phyloP scores from a whole-genome alignment of 805 yeast genomes.

The Myxozyma vanderwaltii region DNA sequence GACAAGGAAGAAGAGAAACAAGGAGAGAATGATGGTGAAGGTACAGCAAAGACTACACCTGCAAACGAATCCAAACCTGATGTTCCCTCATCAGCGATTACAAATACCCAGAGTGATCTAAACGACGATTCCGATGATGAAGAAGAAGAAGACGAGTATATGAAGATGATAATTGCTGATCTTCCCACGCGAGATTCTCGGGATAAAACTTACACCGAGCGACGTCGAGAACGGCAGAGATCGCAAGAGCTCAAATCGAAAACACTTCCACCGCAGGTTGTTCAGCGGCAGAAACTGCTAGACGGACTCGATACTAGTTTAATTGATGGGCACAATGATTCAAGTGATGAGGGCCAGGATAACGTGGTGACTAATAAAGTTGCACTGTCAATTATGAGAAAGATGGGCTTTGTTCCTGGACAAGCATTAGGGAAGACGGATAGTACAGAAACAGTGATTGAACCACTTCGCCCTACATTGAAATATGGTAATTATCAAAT shows the following conservation, averaged over 20 bases:
- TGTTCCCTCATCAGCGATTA: not conserved
- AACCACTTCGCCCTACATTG: slow-evolving; percentile 42
- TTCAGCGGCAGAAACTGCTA: slow-evolving; percentile 21
- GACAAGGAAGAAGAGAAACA: too few relatives aligned
- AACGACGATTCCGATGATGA: not conserved
- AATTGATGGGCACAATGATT: not conserved
- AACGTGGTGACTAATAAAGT: slow-evolving; percentile 35
- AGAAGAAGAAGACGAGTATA: slow-evolving; percentile 20
- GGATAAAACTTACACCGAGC: slow-evolving; percentile 23
- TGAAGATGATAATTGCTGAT: slow-evolving; percentile 28
- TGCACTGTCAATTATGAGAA: slow-evolving; percentile 53
- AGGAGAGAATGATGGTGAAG: too few relatives aligned
- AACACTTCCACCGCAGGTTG: slow-evolving; percentile 2
- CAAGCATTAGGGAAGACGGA: slow-evolving; percentile 47
- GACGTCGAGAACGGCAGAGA: not conserved
- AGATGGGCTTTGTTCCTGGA: slow-evolving; percentile 60
- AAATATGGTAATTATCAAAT: slow-evolving; percentile 13
- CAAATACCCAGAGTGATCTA: not conserved
- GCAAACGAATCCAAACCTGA: not conserved
- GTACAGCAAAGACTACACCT: not conserved
- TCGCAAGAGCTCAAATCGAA: slow-evolving; percentile 2
- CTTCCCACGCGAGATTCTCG: not conserved
- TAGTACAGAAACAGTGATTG: slow-evolving; percentile 24
- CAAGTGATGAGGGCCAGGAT: slow-evolving; percentile 6
- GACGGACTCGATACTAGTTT: slow-evolving; percentile 17